These are phyloP conservation scores for Plasmodium blacklocki DNA, from an alignment of 169 alveolate genomes.

Conservation along the genomic window DNA sequence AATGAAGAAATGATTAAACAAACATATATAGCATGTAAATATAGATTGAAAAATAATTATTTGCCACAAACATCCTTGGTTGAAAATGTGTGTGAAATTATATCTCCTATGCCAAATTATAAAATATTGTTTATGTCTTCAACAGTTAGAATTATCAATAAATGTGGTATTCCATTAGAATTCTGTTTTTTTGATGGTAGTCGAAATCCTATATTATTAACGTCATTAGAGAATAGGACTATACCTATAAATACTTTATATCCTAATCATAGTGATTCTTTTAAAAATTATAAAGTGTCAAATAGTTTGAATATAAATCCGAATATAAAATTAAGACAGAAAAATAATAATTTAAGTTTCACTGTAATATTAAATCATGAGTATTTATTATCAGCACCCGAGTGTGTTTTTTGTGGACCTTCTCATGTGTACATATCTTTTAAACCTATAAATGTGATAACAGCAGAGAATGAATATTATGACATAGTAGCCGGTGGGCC, in stretches of 20 bases:
- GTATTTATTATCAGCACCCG: slow-evolving; percentile 76
- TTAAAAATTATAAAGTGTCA: slow-evolving; percentile 67
- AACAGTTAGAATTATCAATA: slow-evolving; percentile 85
- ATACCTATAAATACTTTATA: slow-evolving; percentile 78
- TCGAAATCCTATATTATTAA: slow-evolving; percentile 80
- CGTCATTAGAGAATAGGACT: slow-evolving; percentile 80
- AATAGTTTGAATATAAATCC: slow-evolving; percentile 73
- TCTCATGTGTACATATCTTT: slow-evolving; percentile 69
- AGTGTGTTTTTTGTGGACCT: slow-evolving; percentile 70
- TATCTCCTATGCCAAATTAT: slow-evolving; percentile 89
- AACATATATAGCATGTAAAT: slow-evolving; percentile 27
- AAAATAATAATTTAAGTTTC: slow-evolving; percentile 61
- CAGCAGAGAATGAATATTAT: slow-evolving; percentile 34
- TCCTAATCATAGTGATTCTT: slow-evolving; percentile 70
- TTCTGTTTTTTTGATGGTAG: slow-evolving; percentile 83
- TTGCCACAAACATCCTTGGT: slow-evolving; percentile 50
- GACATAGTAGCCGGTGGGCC: background rate
- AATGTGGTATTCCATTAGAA: slow-evolving; percentile 89
- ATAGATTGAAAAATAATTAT: slow-evolving; percentile 33
- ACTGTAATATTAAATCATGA: slow-evolving; percentile 76
- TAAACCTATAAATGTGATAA: slow-evolving; percentile 56
- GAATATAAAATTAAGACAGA: slow-evolving; percentile 49
- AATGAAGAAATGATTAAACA: slow-evolving; percentile 51
- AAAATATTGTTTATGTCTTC: slow-evolving; percentile 88
- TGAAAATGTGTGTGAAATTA: slow-evolving; percentile 84